Conservation (phyloP, 2,329 filamentous ascomycete species). For the Didymella lethalis region DNA sequence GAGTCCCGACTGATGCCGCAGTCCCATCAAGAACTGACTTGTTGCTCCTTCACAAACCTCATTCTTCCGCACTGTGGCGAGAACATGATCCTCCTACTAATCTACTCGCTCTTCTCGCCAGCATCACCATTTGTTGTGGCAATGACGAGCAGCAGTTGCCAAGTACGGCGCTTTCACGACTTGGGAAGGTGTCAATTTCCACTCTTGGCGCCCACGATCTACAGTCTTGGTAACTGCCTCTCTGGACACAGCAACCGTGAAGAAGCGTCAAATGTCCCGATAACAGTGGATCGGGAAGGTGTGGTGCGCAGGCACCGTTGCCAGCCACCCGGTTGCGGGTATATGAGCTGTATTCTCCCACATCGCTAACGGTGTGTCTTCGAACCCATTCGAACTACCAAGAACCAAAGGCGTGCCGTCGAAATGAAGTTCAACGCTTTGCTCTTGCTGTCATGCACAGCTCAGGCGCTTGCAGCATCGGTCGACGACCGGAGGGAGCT, state of each 20-base stretch:
- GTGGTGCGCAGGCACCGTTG: constrained; percentile 27
- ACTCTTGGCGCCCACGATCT: constrained; percentile 38
- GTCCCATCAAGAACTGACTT: too few relatives aligned
- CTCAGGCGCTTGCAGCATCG: constrained; percentile 34
- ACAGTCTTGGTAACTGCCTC: constrained; percentile 45
- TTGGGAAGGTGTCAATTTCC: constrained; percentile 43
- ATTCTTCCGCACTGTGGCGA: too few relatives aligned
- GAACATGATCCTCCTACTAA: too few relatives aligned
- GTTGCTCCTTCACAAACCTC: too few relatives aligned
- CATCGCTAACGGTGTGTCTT: background rate
- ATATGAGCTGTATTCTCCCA: constrained; percentile 26
- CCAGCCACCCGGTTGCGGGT: constrained; percentile 18
- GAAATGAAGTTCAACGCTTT: constrained; percentile 42
- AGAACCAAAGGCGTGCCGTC: background rate
- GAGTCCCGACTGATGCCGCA: too few relatives aligned
- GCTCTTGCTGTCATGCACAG: constrained; percentile 36
- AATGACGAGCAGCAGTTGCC: constrained; percentile 22
- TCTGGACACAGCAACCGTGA: constrained; percentile 36
- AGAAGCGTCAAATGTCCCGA: constrained; percentile 22
- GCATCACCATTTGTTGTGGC: constrained; percentile 4
- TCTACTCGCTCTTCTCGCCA: too few relatives aligned
- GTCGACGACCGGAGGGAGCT: constrained; percentile 16
- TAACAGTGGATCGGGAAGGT: constrained; percentile 33
- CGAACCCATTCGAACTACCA: constrained; percentile 1
- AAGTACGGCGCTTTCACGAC: constrained; percentile 32